Evolutionary conservation across 169 alveolate genomes (phyloP), one percentile per base, ranked within the genome.

Genomic region (Plasmodium adleri): DNA sequence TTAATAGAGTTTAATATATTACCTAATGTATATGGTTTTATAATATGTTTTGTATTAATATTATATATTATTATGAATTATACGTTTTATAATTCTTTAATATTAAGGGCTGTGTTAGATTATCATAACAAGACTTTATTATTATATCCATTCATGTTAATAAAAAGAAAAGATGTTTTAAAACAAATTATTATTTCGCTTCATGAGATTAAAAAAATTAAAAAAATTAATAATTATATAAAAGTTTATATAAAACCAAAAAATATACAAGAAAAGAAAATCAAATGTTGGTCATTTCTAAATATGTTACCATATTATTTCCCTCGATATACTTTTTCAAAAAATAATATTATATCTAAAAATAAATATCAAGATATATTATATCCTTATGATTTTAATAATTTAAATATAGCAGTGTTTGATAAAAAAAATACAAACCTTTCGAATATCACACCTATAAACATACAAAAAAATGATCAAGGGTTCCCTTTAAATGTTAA

Each of bases 61-160:
- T 2, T 62, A 5, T 83, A 68, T 68, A 68, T 52, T n/a, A 68
- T 49, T 8, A 20, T 20, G 26, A 59, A 68, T 47, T 62, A 56
- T 9, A 10, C 24, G 13, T 68, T 72, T 43, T 68, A 26, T 49
- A 83, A 58, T 17, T 83, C 91, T 12, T 45, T 83, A 32, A 68
- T 83, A 49, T 83, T 83, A 47, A 67, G 91, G 10, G 91, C 91
- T n/a, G 91, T 83, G 1, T 45, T 83, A 45, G 91, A 83, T 28
- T 56, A 54, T 56, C 49, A 68, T 17, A 83, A 83, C 52, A 67
- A 60, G 24, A 60, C 58, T 17, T 60, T 83, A 32, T 49, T 83
- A 17, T 39, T 83, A 15, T 83, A 83, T 47, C 91, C 91, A 3
- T 83, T 68, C 50, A 83, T 62, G 59, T 5, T 68, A 5, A 13